Percentiles rank a stretch among this genome's conserved stretches.
Conservation (phyloP, 1,139 yeast genomes). For the Kluyveromyces sp. region DNA sequence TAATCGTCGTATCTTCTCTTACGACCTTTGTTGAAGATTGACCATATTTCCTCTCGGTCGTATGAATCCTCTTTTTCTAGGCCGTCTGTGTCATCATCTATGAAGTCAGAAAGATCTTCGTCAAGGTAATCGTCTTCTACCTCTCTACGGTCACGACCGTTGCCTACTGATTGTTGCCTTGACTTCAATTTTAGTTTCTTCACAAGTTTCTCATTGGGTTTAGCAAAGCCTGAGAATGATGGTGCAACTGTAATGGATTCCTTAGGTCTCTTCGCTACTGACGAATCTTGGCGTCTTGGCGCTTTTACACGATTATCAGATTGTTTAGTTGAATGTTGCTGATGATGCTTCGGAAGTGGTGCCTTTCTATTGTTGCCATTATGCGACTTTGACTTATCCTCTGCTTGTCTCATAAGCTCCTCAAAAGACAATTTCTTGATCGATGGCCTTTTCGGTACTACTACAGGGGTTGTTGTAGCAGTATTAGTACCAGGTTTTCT, state of each 20-base stretch:
- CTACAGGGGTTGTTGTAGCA: slow-evolving; percentile 10
- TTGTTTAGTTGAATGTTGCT: too few species aligned
- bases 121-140: slow-evolving; percentile 18
- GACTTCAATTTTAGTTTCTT: slow-evolving; percentile 26
- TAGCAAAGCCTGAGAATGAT: slow-evolving; percentile 21
- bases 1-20: slow-evolving; percentile 41
- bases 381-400: slow-evolving; percentile 36
- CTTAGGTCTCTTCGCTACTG: slow-evolving; percentile 5
- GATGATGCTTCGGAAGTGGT: background rate
- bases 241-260: slow-evolving; percentile 1
- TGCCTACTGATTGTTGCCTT: slow-evolving; percentile 4
- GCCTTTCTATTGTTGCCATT: slow-evolving; percentile 1
- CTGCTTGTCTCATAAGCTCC: slow-evolving; percentile 67
- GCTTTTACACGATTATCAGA: slow-evolving; percentile 2
- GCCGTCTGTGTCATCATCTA: slow-evolving; percentile 38
- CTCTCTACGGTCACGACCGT: background rate
- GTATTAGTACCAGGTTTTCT: slow-evolving; percentile 11
- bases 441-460: slow-evolving; percentile 21
- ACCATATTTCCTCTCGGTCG: slow-evolving; percentile 85
- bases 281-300: slow-evolving; percentile 3
- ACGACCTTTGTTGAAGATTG: slow-evolving; percentile 64
- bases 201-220: slow-evolving; percentile 32
- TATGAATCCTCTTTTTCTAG: slow-evolving; percentile 32
- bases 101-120: slow-evolving; percentile 41
- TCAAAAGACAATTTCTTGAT: slow-evolving; percentile 52